A percentile compares a stretch with the other conserved stretches of the same genome.
phyloP scores from a whole-genome alignment of 1,284 basidiomycete genomes.

The Cronartium quercuum region DNA sequence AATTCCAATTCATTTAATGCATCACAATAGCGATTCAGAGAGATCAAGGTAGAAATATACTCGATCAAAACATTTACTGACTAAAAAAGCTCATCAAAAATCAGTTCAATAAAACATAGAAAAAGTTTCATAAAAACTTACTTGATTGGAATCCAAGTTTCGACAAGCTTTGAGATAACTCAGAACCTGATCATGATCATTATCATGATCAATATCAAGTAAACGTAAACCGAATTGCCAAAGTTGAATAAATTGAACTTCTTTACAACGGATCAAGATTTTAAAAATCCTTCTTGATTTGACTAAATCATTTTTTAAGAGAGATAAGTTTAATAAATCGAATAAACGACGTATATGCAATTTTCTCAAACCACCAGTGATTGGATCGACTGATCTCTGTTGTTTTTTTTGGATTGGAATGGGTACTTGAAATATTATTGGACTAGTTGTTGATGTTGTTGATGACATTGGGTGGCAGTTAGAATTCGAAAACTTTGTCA shows the following conservation, averaged over 20 bases:
- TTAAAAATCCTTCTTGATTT: not conserved
- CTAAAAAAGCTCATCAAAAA: too few species aligned
- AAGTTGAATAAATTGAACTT: constrained; percentile 14
- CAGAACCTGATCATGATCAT: constrained; percentile 1
- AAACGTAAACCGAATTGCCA: constrained; percentile 24
- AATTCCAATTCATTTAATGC: constrained; percentile 20
- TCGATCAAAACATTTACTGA: constrained; percentile 16
- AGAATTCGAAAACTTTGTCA: too few species aligned
- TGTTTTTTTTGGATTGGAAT: too few species aligned
- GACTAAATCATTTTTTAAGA: not conserved
- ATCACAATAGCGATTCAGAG: not conserved
- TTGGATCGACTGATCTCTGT: constrained; percentile 11
- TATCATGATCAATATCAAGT: too few species aligned
- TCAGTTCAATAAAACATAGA: too few species aligned
- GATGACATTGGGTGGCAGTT: too few species aligned
- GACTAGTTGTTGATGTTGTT: too few species aligned
- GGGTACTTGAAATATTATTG: too few species aligned
- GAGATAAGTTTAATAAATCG: constrained; percentile 12
- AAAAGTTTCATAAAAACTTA: too few species aligned
- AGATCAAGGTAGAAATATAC: not conserved
- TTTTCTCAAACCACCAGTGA: constrained; percentile 9
- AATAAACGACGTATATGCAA: constrained; percentile 22
- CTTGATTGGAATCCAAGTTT: too few species aligned
- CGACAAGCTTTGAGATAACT: constrained; percentile 7
- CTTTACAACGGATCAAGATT: constrained; percentile 13